Conservation (phyloP, 371 early-diverging fungal genomes). For the Mortierella sp. region DNA sequence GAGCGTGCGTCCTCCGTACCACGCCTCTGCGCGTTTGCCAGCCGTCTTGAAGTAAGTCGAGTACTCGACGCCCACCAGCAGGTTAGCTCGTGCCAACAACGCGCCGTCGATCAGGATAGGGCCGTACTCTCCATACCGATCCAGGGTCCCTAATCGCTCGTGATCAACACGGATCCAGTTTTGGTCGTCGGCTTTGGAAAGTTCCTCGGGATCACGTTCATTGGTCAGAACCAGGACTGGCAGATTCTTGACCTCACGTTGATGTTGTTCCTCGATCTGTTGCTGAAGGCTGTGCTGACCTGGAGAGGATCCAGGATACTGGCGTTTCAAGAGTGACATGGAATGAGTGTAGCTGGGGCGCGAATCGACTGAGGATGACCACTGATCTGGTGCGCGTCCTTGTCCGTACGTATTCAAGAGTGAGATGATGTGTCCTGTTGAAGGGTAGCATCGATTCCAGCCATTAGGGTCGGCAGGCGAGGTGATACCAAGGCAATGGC, state of each 20-base stretch:
- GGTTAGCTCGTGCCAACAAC: slow-evolving; percentile 20
- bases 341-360: no score
- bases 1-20: slow-evolving; percentile 25
- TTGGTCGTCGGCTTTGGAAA: slow-evolving; percentile 34
- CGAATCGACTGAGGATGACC: no score
- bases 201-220: slow-evolving; percentile 36
- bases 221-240: slow-evolving; percentile 46
- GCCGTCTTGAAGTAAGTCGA: slow-evolving; percentile 49
- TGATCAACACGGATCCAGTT: slow-evolving; percentile 49
- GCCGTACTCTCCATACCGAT: slow-evolving; percentile 36
- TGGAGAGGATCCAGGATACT: no score
- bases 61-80: slow-evolving; percentile 45
- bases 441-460: slow-evolving; percentile 52
- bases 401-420: slow-evolving; percentile 10
- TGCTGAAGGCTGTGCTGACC: no score
- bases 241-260: no score
- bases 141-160: slow-evolving; percentile 19
- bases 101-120: slow-evolving; percentile 47
- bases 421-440: slow-evolving; percentile 39
- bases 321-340: no score
- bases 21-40: slow-evolving; percentile 35
- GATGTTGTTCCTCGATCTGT: no score
- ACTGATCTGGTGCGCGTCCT: no score
- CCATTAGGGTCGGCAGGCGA: slow-evolving; percentile 50
- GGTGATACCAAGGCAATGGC: slow-evolving; percentile 40